Percentiles rank a stretch among this genome's conserved stretches.
These are phyloP conservation scores for Apiospora saccharicola DNA, from an alignment of 2,329 filamentous ascomycete species.

Conservation along the genomic window DNA sequence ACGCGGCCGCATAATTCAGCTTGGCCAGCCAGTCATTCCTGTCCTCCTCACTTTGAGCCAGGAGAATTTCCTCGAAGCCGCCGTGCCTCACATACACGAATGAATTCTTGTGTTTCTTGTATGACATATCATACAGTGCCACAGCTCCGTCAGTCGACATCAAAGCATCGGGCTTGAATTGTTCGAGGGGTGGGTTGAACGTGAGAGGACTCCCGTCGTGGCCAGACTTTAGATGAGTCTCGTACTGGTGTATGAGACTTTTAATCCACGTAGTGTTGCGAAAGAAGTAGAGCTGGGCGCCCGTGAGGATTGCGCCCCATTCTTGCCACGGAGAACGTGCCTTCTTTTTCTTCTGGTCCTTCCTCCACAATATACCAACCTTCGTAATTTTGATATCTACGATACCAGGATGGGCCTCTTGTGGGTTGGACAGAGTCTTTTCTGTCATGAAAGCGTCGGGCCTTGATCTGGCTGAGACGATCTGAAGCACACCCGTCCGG, in stretches of 20 bases:
- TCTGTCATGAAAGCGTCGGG: conserved; percentile 96
- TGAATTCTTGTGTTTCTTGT: conserved; percentile 95
- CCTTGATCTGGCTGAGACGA: conserved; percentile 90
- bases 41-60: conserved; percentile 89
- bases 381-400: conserved; percentile 98
- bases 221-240: conserved; percentile 79
- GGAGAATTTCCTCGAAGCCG: conserved; percentile 86
- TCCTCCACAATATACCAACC: conserved; percentile 93
- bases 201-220: conserved; percentile 79
- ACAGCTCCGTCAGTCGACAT: conserved; percentile 95
- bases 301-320: conserved; percentile 95
- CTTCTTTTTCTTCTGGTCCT: conserved; percentile 92
- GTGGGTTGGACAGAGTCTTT: conserved; percentile 81
- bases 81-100: conserved; percentile 90
- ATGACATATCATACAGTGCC: conserved; percentile 82
- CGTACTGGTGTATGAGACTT: conserved; percentile 86
- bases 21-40: conserved; percentile 97
- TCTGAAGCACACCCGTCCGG: conserved; percentile 90
- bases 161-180: conserved; percentile 92
- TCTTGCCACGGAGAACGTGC: conserved; percentile 97
- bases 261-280: conserved; percentile 94
- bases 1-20: conserved; percentile 94
- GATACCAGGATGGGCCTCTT: conserved; percentile 87
- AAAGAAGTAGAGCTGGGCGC: conserved; percentile 97
- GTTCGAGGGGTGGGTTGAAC: conserved; percentile 87